Conservation (phyloP, 164 flowering plant species). For the Amborella trichopoda region DNA sequence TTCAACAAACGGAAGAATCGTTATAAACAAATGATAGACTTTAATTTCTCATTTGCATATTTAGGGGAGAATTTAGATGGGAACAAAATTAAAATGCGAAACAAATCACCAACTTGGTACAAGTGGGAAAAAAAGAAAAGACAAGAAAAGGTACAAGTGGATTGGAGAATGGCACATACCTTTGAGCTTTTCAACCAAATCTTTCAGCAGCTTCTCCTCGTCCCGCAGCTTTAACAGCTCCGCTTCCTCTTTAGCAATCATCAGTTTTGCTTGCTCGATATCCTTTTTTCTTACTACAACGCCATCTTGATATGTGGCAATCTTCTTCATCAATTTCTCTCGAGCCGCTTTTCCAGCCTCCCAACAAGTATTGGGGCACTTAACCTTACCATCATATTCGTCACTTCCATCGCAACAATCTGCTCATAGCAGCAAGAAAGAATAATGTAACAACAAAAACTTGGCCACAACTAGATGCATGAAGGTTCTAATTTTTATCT, state of each 20-base stretch:
- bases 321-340: constrained; percentile 78
- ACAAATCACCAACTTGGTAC: too few relatives aligned
- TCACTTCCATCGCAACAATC: constrained; percentile 99
- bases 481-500: too few relatives aligned
- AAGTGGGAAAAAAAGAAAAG: too few relatives aligned
- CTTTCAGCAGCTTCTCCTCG: constrained; percentile 73
- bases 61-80: too few relatives aligned
- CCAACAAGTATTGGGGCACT: constrained; percentile 90
- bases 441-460: not conserved
- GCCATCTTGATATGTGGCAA: constrained; percentile 70
- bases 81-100: too few relatives aligned
- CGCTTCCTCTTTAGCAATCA: constrained; percentile 57
- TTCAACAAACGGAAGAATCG: too few relatives aligned
- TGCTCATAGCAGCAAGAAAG: constrained; percentile 16
- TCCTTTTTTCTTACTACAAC: constrained; percentile 40
- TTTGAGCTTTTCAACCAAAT: constrained; percentile 71
- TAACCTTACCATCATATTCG: constrained; percentile 70
- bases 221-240: constrained; percentile 61
- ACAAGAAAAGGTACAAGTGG: too few relatives aligned
- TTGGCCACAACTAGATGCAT: too few relatives aligned
- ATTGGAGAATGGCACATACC: too few relatives aligned
- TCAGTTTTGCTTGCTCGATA: constrained; percentile 53
- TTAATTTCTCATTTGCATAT: too few relatives aligned
- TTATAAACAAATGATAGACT: too few relatives aligned
- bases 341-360: constrained; percentile 93